These are phyloP conservation scores for Luzula sylvatica DNA, from an alignment of 176 grass and related monocot species.

Conservation along the genomic window DNA sequence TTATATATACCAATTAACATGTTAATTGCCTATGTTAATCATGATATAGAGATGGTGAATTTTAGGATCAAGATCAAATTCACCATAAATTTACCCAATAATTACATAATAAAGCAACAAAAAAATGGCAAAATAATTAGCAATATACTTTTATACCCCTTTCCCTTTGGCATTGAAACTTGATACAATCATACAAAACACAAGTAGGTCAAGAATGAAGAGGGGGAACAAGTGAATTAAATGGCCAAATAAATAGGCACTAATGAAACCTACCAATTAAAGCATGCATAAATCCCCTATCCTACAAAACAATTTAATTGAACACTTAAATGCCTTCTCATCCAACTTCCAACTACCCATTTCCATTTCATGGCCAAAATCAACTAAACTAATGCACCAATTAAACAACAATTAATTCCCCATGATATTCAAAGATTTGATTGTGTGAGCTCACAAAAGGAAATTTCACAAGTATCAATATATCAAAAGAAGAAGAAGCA, in stretches of 20 bases:
- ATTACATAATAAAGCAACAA: no score
- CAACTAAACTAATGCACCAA: slow-evolving; percentile 7
- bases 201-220: slow-evolving; percentile 6
- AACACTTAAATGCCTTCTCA: slow-evolving; percentile 29
- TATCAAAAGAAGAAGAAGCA: slow-evolving; percentile 7
- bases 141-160: no score
- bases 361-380: slow-evolving; percentile 8
- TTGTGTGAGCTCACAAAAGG: not conserved
- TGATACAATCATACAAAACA: slow-evolving; percentile 20
- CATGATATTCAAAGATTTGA: not conserved
- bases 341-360: slow-evolving; percentile 31
- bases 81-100: no score
- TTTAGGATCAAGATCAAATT: no score
- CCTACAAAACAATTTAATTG: slow-evolving; percentile 19
- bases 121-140: no score
- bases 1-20: no score
- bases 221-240: slow-evolving; percentile 12
- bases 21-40: no score
- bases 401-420: slow-evolving; percentile 4
- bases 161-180: slow-evolving; percentile 16
- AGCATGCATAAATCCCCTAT: slow-evolving; percentile 11
- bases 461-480: slow-evolving; percentile 16
- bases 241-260: slow-evolving; percentile 15
- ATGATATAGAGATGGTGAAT: no score
- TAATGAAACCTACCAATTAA: slow-evolving; percentile 20